A percentile compares a stretch with the other conserved stretches of the same genome.
phyloP scores from a whole-genome alignment of 345 rosid species.

The Eucalyptus camaldulensis region DNA sequence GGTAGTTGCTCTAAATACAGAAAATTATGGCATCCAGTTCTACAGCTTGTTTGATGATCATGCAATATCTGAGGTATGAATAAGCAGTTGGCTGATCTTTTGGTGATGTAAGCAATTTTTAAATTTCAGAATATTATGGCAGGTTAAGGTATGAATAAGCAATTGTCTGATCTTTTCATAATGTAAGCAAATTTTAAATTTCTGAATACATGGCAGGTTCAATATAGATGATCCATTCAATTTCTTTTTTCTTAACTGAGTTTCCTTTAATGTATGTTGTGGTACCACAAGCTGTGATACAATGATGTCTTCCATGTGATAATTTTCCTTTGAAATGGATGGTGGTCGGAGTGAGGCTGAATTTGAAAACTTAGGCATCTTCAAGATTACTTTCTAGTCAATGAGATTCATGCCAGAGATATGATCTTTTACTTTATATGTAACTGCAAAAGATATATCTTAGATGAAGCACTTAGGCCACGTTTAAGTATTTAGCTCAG shows the following conservation, averaged over 20 bases:
- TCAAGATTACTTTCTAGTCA: not conserved
- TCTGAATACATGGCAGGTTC: not conserved
- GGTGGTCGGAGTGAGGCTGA: not conserved
- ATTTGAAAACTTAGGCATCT: not conserved
- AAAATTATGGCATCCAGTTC: constrained; percentile 67
- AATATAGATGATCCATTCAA: not conserved
- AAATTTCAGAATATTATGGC: not conserved
- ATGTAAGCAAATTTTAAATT: not conserved
- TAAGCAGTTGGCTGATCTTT: not conserved
- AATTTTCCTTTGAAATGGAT: not conserved
- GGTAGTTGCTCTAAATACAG: constrained; percentile 66
- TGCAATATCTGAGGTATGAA: constrained; percentile 69
- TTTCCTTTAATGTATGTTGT: not conserved
- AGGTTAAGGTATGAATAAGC: constrained; percentile 26
- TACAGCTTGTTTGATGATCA: constrained; percentile 82
- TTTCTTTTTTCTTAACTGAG: not conserved
- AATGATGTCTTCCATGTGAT: not conserved
- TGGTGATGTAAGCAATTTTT: not conserved
- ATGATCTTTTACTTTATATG: not conserved
- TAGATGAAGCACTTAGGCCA: not conserved
- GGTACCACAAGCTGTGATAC: not conserved
- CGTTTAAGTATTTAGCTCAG: not conserved
- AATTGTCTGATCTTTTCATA: not conserved
- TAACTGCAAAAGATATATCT: not conserved
- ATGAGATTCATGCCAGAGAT: not conserved